phyloP scores from a whole-genome alignment of 1,284 basidiomycete genomes.

The Ceratobasidium sp. region DNA sequence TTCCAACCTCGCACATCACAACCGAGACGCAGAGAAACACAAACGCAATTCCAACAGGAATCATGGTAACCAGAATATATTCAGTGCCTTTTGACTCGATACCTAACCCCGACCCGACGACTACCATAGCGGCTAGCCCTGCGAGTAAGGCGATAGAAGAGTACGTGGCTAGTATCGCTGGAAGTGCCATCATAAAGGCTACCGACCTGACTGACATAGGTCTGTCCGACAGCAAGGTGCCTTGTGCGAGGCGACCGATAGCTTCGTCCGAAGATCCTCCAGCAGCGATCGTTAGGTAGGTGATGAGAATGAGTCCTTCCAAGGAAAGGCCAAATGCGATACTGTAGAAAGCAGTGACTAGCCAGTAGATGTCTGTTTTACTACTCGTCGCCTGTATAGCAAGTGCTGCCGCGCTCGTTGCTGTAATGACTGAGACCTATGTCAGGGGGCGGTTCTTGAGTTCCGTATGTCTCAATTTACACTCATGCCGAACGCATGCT shows the following conservation, averaged over 20 bases:
- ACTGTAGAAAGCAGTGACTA: constrained; percentile 17
- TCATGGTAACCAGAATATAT: not conserved
- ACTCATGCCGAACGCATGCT: not conserved
- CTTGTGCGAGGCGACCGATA: constrained; percentile 4
- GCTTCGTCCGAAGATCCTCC: constrained; percentile 10
- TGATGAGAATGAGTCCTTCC: constrained; percentile 12
- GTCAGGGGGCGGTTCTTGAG: not conserved
- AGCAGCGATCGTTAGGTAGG: constrained; percentile 5
- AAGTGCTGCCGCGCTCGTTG: constrained; percentile 18
- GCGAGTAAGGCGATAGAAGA: not conserved
- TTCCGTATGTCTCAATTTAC: too few relatives aligned
- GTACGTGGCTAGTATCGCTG: constrained; percentile 6
- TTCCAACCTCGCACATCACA: not conserved
- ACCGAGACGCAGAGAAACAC: not conserved
- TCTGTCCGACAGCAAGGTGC: constrained; percentile 1
- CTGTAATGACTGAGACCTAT: constrained; percentile 19
- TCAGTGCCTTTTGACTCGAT: too few relatives aligned
- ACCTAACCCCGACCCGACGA: too few relatives aligned
- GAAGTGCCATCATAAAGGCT: constrained; percentile 12
- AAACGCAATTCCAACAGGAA: not conserved
- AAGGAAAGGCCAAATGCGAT: constrained; percentile 16
- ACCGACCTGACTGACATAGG: not conserved
- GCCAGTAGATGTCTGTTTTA: not conserved
- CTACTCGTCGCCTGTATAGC: not conserved
- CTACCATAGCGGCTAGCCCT: not conserved